A percentile compares a stretch with the other conserved stretches of the same genome.
These are phyloP conservation scores for Trichoderma koningii DNA, from an alignment of 2,329 filamentous ascomycete species.

Conservation along the genomic window DNA sequence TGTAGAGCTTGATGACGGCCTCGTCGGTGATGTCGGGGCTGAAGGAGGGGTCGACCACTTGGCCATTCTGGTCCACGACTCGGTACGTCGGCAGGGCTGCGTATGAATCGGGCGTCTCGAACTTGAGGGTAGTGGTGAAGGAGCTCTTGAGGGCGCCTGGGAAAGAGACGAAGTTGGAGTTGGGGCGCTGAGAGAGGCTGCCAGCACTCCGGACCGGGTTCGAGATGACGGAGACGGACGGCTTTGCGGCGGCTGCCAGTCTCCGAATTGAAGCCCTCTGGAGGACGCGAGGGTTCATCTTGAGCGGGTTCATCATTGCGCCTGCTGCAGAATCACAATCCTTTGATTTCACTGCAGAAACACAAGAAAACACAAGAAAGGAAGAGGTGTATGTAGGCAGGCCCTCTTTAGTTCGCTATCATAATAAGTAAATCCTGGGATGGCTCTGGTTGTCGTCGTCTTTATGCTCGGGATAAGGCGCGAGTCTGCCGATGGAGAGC, in stretches of 20 bases:
- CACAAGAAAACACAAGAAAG: too few species aligned
- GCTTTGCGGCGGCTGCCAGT: slow-evolving; percentile 9
- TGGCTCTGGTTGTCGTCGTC: not conserved
- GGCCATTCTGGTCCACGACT: slow-evolving; percentile 84
- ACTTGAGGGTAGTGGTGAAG: slow-evolving; percentile 79
- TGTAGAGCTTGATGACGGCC: slow-evolving; percentile 61
- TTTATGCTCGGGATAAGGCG: slow-evolving; percentile 10
- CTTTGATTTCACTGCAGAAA: not conserved
- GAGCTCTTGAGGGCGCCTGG: slow-evolving; percentile 94
- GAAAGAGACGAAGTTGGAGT: slow-evolving; percentile 66
- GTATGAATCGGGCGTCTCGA: slow-evolving; percentile 71
- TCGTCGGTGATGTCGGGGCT: slow-evolving; percentile 68
- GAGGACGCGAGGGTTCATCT: slow-evolving; percentile 23
- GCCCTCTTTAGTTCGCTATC: too few species aligned
- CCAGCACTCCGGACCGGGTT: slow-evolving; percentile 44
- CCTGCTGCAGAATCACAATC: not conserved
- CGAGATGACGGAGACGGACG: slow-evolving; percentile 7
- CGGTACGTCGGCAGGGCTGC: slow-evolving; percentile 87
- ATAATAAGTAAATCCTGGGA: slow-evolving; percentile 8
- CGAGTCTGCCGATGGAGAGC: slow-evolving; percentile 29
- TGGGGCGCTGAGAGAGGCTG: slow-evolving; percentile 58
- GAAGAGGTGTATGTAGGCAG: too few species aligned
- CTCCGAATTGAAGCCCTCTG: slow-evolving; percentile 12
- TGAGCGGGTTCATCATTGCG: not conserved
- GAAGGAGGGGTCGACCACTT: slow-evolving; percentile 73